phyloP scores from a whole-genome alignment of 2,329 filamentous ascomycete genomes.

The Neoscytalidium dimidiatum region DNA sequence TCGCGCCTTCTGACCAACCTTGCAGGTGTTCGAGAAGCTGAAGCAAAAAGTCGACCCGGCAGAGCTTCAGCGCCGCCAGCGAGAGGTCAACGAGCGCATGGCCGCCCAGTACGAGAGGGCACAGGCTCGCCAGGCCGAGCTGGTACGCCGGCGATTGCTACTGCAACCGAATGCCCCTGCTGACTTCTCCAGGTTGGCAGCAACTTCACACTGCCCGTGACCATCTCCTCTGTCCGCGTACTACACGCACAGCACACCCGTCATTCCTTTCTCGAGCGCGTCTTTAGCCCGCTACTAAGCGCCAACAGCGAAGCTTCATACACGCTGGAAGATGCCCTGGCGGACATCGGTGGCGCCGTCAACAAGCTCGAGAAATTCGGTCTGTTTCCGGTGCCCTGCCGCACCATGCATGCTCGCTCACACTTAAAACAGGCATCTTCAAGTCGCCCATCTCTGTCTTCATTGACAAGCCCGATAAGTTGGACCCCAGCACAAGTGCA shows the following conservation, averaged over 20 bases:
- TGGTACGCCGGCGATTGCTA: constrained; percentile 53
- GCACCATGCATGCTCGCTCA: background rate
- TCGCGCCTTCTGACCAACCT: background rate
- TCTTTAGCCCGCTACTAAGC: constrained; percentile 77
- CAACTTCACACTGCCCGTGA: constrained; percentile 84
- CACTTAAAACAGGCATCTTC: constrained; percentile 72
- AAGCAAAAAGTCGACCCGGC: constrained; percentile 61
- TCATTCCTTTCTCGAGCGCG: constrained; percentile 75
- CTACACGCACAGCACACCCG: constrained; percentile 84
- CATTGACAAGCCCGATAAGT: constrained; percentile 72
- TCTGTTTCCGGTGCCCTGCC: constrained; percentile 43
- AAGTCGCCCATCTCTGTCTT: constrained; percentile 80
- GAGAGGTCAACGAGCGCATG: constrained; percentile 61
- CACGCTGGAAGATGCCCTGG: constrained; percentile 77
- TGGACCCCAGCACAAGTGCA: constrained; percentile 68
- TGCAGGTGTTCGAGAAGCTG: constrained; percentile 61
- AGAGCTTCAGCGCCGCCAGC: constrained; percentile 60
- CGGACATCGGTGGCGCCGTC: constrained; percentile 68
- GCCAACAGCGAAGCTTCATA: constrained; percentile 67
- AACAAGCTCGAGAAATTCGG: constrained; percentile 79
- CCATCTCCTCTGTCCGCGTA: constrained; percentile 81
- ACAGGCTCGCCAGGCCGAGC: constrained; percentile 63
- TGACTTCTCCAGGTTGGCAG: constrained; percentile 47
- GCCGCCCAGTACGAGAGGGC: constrained; percentile 62
- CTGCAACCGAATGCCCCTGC: constrained; percentile 16